Base-by-base conservation (phyloP, 306 rosid species). In the Benincasa hispida region DNA sequence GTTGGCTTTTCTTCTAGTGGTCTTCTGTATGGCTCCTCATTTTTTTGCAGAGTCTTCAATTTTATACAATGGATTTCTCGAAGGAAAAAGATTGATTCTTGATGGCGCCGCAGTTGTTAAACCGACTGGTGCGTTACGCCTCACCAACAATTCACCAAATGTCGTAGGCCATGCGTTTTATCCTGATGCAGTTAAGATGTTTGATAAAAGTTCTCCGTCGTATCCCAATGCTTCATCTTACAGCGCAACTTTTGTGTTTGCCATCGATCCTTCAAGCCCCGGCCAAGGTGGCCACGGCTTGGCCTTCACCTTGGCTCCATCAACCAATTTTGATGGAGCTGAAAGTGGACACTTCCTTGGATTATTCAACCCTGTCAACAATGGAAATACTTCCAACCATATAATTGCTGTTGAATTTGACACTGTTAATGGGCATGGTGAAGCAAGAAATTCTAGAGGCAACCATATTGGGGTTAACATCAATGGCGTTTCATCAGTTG, bases 341-440 rank as follows among this genome's bases (percentile, higher is more conserved):
- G 68, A 19, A 0, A 10, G 86, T 0, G 88, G 27, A 11, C 91
- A 91, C 55, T 88, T 8, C 75, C 85, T 91, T 7, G 93, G 94
- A 7, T 83, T 91, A 32, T 47, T 87, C 77, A 87, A 81, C 84
- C 2, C 74, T 8, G 0, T 1, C n/a, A 87, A 76, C 57, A 35
- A 85, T 56, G 79, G 81, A 0, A 2, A 25, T 0, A 0, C 18
- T 10, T 74, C 82, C 13, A 89, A 91, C 42, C 88, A 86, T 75
- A 79, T 91, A 13, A 75, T 91, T 25, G 84, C 84, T 0, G 89
- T 91, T 6, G 97, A 91, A 37, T 89, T 91, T 62, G 93, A 91
- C 57, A 91, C 92, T 0, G 94, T 89, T 2, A 81, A 85, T 10
- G 94, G 93, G 7, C n/a, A 9, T 27, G 72, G 51, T 27, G 77